Evolutionary conservation across 1,284 basidiomycete species (phyloP), one percentile per base, ranked within the genome.

Genomic region (Irpex sp.): DNA sequence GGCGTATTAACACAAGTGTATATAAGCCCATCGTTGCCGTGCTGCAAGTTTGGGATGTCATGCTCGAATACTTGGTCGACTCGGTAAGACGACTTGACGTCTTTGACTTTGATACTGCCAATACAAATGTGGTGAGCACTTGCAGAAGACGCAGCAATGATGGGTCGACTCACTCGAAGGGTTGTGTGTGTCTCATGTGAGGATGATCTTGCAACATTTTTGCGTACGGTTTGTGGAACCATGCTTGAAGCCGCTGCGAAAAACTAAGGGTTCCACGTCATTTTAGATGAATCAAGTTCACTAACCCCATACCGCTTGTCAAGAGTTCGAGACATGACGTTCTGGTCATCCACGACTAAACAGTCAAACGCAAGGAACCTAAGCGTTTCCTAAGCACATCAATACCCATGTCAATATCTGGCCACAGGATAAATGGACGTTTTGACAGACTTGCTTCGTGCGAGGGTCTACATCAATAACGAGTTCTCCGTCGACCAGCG

Each of bases 21-120:
- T 68, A 99, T 98, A 62, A 99, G 84, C 0, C 97, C 97, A 69
- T 99, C 97, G 67, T 92, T 96, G 5, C 88, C 94, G 71, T 99
- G 97, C 66, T 94, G 87, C 3, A 99, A 78, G n/a, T 81, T 82
- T 2, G 95, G 94, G 45, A 99, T 90, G 63, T 94, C 90, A 55
- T 89, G 80, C 53, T 82, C 80, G 68, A 98, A 90, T 9, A 99
- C 94, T 64, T 90, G 86, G 51, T 91, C 87, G 58, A 96, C 85
- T 58, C 88, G 86, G 71, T 99, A 98, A 5, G 95, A 92, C n/a
- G 90, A 80, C 61, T 88, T 87, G 78, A 96, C 96, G 55, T 85
- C 82, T 73, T 99, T 99, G 66, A 96, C 87, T 68, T 85, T 81
- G 68, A 98, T 87, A 49, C 35, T 56, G 36, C 28, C 12, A 64